Percentiles rank a stretch among this genome's conserved stretches.
Evolutionary conservation across 371 early-diverging fungal genomes (phyloP).

Genomic region (Mortierella sp.): DNA sequence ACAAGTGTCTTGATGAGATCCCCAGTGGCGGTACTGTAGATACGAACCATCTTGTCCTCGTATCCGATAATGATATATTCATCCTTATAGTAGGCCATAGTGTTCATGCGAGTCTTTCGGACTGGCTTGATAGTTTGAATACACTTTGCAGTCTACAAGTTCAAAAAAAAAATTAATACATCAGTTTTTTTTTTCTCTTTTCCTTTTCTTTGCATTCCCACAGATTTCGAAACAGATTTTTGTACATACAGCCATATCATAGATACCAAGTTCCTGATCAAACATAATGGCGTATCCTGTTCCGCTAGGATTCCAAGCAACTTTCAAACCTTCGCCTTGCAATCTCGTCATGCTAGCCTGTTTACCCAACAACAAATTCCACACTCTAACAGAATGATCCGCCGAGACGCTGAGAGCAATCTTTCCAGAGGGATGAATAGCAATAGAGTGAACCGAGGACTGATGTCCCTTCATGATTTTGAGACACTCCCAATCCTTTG

Average conservation of each 20-base stretch:
- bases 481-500: constrained; percentile 96
- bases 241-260: constrained; percentile 71
- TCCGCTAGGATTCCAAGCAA: constrained; percentile 84
- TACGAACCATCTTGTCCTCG: constrained; percentile 78
- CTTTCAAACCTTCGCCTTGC: constrained; percentile 68
- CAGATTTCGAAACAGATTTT: no score
- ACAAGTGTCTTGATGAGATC: constrained; percentile 65
- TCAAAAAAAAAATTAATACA: neutral
- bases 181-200: no score
- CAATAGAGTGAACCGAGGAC: constrained; percentile 77
- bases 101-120: constrained; percentile 61
- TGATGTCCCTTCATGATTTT: constrained; percentile 94
- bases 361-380: constrained; percentile 92
- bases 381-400: constrained; percentile 87
- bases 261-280: constrained; percentile 77
- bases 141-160: constrained; percentile 65
- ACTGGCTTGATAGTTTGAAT: constrained; percentile 63
- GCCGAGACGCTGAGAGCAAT: constrained; percentile 85
- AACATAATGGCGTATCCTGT: constrained; percentile 82
- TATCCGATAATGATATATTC: constrained; percentile 77
- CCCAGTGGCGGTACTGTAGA: constrained; percentile 72
- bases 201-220: no score
- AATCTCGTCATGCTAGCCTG: constrained; percentile 72
- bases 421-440: constrained; percentile 95
- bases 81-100: constrained; percentile 60